Evolutionary conservation across 257 asterid genomes (phyloP).

Genomic region (Rauvolfia tetraphylla): DNA sequence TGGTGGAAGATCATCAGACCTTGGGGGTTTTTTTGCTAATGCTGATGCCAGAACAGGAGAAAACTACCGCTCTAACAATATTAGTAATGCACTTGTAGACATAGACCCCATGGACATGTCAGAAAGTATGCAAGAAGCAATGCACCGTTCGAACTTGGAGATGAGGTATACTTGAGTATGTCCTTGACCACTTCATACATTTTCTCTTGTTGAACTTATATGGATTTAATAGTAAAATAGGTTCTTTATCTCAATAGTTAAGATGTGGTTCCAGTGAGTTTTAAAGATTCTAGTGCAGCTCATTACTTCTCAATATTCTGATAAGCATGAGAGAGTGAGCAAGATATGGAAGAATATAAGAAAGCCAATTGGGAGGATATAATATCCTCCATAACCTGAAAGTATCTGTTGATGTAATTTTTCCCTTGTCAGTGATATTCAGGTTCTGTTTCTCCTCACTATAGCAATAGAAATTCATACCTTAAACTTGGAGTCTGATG

Average conservation of each 20-base stretch:
- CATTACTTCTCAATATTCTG: background rate
- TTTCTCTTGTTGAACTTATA: constrained; percentile 5
- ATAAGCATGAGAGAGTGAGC: background rate
- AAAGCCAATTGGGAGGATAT: background rate
- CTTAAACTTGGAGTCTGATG: background rate
- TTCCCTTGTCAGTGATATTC: background rate
- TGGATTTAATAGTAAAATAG: background rate
- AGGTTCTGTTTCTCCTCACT: background rate
- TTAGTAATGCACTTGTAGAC: constrained; percentile 49
- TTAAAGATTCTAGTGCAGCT: background rate
- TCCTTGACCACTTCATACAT: constrained; percentile 24
- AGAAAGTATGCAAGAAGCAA: constrained; percentile 98
- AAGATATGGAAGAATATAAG: background rate
- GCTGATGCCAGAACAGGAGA: constrained; percentile 63
- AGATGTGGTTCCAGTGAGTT: background rate
- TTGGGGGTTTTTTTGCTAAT: constrained; percentile 68
- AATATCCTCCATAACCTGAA: background rate
- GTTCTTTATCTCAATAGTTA: background rate
- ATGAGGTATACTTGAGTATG: constrained; percentile 80
- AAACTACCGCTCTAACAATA: constrained; percentile 37
- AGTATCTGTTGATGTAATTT: background rate
- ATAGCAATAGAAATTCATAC: background rate
- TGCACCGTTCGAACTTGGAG: constrained; percentile 94
- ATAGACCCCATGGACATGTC: constrained; percentile 94
- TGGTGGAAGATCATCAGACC: constrained; percentile 58